A percentile compares a stretch with the other conserved stretches of the same genome.
Conservation (phyloP, 805 yeast genomes). For the Scheffersomyces lignosus region DNA sequence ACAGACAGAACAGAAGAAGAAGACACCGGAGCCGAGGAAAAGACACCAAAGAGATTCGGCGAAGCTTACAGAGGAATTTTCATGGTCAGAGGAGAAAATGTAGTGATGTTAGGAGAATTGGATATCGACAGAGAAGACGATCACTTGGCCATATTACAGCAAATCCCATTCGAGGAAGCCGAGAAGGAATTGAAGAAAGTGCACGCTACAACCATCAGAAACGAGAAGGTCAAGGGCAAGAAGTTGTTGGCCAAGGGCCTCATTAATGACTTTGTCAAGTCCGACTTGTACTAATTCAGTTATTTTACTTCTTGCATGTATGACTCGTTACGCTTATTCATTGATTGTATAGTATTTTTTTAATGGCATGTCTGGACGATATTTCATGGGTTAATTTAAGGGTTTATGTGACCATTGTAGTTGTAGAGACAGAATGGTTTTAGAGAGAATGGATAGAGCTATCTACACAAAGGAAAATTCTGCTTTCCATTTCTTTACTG, state of each 20-base stretch:
- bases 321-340: not conserved
- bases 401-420: too few relatives aligned
- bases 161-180: constrained; percentile 64
- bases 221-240: constrained; percentile 48
- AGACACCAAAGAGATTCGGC: constrained; percentile 53
- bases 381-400: too few relatives aligned
- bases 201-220: constrained; percentile 33
- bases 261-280: constrained; percentile 55
- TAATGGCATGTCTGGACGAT: too few relatives aligned
- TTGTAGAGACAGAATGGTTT: too few relatives aligned
- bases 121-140: constrained; percentile 84
- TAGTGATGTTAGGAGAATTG: constrained; percentile 89
- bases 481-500: too few relatives aligned
- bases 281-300: constrained; percentile 48
- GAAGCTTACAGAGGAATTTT: constrained; percentile 79
- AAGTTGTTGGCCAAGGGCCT: constrained; percentile 53
- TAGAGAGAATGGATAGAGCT: too few relatives aligned
- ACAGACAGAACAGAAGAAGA: constrained; percentile 34
- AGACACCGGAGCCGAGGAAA: constrained; percentile 2
- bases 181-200: constrained; percentile 38
- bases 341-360: not conserved
- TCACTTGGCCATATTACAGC: constrained; percentile 56
- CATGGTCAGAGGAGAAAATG: constrained; percentile 94
- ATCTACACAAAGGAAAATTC: too few relatives aligned
- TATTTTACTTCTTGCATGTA: constrained; percentile 6